Percentiles rank a stretch among this genome's conserved stretches.
Evolutionary conservation across 306 rosid species (phyloP).

Genomic region (Castanea crenata): DNA sequence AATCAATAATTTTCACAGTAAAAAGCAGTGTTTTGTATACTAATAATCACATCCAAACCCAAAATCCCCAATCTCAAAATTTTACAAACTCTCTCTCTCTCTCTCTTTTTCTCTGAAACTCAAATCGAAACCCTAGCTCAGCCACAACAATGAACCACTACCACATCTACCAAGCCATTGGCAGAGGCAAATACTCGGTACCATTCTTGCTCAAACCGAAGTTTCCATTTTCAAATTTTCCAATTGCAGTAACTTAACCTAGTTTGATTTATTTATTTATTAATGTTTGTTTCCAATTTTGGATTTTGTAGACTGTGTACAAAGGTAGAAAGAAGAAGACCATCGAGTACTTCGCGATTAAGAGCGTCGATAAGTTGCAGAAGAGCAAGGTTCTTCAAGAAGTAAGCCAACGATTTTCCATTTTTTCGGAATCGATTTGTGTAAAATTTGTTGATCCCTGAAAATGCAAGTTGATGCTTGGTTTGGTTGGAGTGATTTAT

Average conservation of each 20-base stretch:
- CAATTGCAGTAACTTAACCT: neutral
- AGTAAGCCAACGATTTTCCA: conserved; percentile 39
- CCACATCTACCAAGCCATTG: conserved; percentile 95
- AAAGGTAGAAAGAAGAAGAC: conserved; percentile 99
- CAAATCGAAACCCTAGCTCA: conserved; percentile 45
- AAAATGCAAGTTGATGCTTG: neutral
- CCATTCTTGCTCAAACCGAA: neutral
- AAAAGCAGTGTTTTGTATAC: too few relatives aligned
- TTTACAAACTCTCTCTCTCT: conserved; percentile 9
- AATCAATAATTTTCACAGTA: too few relatives aligned
- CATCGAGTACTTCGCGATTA: conserved; percentile 88
- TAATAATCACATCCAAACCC: neutral
- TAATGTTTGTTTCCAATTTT: neutral
- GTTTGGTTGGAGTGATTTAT: neutral
- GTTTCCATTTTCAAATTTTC: neutral
- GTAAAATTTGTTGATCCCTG: neutral
- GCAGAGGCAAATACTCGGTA: conserved; percentile 97
- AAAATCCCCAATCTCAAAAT: conserved; percentile 6
- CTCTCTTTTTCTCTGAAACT: neutral
- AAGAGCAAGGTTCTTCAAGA: conserved; percentile 91
- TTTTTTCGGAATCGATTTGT: neutral
- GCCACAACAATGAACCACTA: conserved; percentile 66
- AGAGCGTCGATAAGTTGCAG: conserved; percentile 90
- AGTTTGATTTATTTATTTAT: neutral
- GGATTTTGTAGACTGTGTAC: conserved; percentile 67